phyloP scores from a whole-genome alignment of 1,284 basidiomycete species.

The Sporisorium scitamineum region DNA sequence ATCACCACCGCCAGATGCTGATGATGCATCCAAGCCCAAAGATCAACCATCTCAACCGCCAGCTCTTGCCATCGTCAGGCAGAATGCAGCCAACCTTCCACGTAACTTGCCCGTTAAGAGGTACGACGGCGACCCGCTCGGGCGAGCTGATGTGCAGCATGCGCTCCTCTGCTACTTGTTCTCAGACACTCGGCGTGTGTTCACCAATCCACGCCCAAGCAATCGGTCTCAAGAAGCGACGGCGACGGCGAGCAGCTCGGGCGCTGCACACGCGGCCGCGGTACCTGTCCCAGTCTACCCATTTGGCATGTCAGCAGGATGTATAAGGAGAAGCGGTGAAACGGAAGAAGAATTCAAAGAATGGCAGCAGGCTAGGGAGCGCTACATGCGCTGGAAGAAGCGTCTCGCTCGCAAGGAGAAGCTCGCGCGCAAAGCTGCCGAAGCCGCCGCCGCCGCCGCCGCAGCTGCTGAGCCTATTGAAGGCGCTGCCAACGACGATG shows the following conservation, averaged over 20 bases:
- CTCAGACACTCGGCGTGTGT: conserved; percentile 77
- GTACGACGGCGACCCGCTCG: conserved; percentile 65
- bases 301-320: conserved; percentile 61
- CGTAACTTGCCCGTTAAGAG: conserved; percentile 67
- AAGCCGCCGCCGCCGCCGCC: conserved; percentile 6
- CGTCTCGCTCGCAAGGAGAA: conserved; percentile 37
- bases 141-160: conserved; percentile 79
- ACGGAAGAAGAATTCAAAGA: conserved; percentile 48
- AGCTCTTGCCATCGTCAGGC: conserved; percentile 28
- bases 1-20: conserved; percentile 21
- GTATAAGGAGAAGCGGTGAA: conserved; percentile 59
- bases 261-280: conserved; percentile 14
- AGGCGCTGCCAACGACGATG: conserved; percentile 19
- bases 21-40: conserved; percentile 12
- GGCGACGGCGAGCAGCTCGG: conserved; percentile 36
- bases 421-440: conserved; percentile 39
- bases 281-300: conserved; percentile 62
- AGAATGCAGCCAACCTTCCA: conserved; percentile 44
- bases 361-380: conserved; percentile 41
- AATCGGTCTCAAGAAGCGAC: conserved; percentile 20
- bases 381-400: conserved; percentile 45
- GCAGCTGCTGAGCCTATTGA: conserved; percentile 15
- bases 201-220: conserved; percentile 75
- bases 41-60: conserved; percentile 21
- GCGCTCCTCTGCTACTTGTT: conserved; percentile 85